Evolutionary conservation across 805 yeast genomes (phyloP).

Genomic region (Wickerhamiella cacticola): DNA sequence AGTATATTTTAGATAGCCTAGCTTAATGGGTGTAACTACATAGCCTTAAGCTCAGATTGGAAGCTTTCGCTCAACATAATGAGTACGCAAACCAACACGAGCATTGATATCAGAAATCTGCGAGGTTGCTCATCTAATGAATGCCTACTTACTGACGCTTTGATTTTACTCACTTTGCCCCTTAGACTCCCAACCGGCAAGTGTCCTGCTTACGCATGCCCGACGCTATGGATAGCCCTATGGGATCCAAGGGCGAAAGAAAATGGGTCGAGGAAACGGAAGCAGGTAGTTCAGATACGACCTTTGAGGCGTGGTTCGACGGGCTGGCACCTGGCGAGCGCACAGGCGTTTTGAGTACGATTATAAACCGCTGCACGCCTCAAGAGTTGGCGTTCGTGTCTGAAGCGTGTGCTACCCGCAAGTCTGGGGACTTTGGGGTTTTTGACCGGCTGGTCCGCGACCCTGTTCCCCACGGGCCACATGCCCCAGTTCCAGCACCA

Average conservation of each 20-base stretch:
- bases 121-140: too few relatives aligned
- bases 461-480: background rate
- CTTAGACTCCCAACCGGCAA: too few relatives aligned
- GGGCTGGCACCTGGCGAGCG: slow-evolving; percentile 30
- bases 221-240: slow-evolving; percentile 12
- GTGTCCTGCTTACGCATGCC: slow-evolving; percentile 10
- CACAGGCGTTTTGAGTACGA: slow-evolving; percentile 30
- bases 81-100: too few relatives aligned
- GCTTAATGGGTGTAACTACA: too few relatives aligned
- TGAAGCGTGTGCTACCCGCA: background rate
- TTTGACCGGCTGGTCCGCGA: slow-evolving; percentile 10
- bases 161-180: background rate
- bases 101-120: too few relatives aligned
- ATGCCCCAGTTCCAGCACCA: background rate
- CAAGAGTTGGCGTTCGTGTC: slow-evolving; percentile 2
- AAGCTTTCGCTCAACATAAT: too few relatives aligned
- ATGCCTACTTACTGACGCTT: too few relatives aligned
- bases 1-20: too few relatives aligned
- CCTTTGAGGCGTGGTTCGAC: slow-evolving; percentile 31
- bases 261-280: background rate
- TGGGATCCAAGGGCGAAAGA: slow-evolving; percentile 13
- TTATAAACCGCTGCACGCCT: slow-evolving; percentile 26
- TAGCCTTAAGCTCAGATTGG: too few relatives aligned
- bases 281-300: slow-evolving; percentile 23
- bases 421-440: slow-evolving; percentile 1